Conservation (phyloP, 2,329 filamentous ascomycete genomes). For the Trichoderma citrinoviride region DNA sequence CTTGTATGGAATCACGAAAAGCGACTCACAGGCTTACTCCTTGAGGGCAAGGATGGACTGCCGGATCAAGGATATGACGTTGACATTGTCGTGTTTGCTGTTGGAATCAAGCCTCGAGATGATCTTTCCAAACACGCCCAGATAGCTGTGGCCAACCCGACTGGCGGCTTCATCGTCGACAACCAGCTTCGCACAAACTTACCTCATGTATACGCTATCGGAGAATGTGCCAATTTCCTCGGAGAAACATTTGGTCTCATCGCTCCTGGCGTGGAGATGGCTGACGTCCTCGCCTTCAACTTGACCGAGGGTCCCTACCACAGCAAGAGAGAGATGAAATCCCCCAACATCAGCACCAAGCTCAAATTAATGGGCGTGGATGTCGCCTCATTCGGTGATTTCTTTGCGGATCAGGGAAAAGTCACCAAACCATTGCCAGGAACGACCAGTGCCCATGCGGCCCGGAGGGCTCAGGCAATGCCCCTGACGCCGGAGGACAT, state of each 20-base stretch:
- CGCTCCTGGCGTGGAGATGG: conserved; percentile 88
- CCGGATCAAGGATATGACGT: conserved; percentile 63
- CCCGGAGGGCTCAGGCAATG: conserved; percentile 35
- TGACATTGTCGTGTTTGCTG: conserved; percentile 83
- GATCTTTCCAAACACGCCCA: conserved; percentile 69
- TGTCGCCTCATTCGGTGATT: conserved; percentile 90
- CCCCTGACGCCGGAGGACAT: not conserved
- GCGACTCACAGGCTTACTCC: conserved; percentile 68
- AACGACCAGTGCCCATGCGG: not conserved
- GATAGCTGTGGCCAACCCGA: conserved; percentile 68
- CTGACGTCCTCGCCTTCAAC: conserved; percentile 87
- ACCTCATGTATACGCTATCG: conserved; percentile 77
- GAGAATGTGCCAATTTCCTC: conserved; percentile 88
- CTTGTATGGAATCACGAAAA: conserved; percentile 68
- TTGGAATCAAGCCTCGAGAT: conserved; percentile 79
- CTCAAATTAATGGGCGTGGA: conserved; percentile 86
- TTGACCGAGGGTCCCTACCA: conserved; percentile 78
- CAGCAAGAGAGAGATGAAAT: conserved; percentile 66
- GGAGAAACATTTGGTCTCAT: conserved; percentile 86
- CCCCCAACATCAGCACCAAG: conserved; percentile 87
- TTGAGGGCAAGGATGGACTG: conserved; percentile 63
- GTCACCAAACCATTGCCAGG: conserved; percentile 65
- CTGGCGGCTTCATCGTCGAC: conserved; percentile 73
- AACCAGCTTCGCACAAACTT: conserved; percentile 66
- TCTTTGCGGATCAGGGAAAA: conserved; percentile 84